Base-by-base conservation (phyloP, 2,329 filamentous ascomycete species). In the Pyrenophora tritici-repentis region DNA sequence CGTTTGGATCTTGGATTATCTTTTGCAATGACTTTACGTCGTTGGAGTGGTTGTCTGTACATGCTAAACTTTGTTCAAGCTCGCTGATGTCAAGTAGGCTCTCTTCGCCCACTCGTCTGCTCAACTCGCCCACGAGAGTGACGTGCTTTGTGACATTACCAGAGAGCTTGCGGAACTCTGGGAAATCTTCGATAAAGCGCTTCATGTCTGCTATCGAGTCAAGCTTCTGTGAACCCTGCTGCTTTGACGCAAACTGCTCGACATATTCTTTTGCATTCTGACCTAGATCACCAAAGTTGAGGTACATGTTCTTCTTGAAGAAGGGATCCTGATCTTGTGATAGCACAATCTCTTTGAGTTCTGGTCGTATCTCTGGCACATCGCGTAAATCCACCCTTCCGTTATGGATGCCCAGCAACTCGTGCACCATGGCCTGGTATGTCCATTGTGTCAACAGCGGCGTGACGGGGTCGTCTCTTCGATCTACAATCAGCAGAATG, bases 361-460 rank as follows among this genome's bases (percentile, higher is more conserved):
- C 93, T 1, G 90, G 88, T 13, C 90, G 82, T 48, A 95, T 85
- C 47, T 96, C 91, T 10, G 90, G 90, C 0, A 96, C 86, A 47
- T 90, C 84, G 56, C 87, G 88, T 29, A 99, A 79, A 68, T 96
- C 89, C 0, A 99, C 94, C 42, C 93, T 84, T n/a, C 94, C 94
- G 71, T 97, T 97, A 51, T 89, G 85, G 60, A 99, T 96, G 4
- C 94, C 94, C 10, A 99, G 80, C 2, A 97, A 78, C 68, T 99
- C 94, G 71, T 99, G 94, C 0, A 99, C 94, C 92, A 99, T 99
- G n/a, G 94, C 94, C 75, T 99, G 94, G 68, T 99, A 99, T 20
- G 94, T 99, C 94, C 94, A 99, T 72, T 99, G 94, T 2, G 91
- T 96, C 41, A 99, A 81, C 9, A 99, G 78, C 0, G 94, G 94